phyloP scores from a whole-genome alignment of 805 yeast genomes.

The Naumovozyma dairenensis region DNA sequence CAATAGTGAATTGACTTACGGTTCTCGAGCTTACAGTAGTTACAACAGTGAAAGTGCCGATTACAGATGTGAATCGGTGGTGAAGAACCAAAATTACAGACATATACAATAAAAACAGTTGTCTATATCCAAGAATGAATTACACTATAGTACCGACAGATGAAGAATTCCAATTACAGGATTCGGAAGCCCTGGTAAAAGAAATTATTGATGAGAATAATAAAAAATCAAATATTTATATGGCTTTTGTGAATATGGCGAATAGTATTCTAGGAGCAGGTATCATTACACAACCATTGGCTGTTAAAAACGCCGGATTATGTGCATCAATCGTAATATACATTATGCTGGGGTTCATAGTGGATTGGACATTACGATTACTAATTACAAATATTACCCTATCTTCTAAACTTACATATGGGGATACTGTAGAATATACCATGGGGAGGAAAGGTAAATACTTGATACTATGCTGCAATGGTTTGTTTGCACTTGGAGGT shows the following conservation, averaged over 20 bases:
- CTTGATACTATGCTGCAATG: slow-evolving; percentile 63
- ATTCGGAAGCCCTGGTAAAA: slow-evolving; percentile 4
- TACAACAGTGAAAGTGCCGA: too few relatives aligned
- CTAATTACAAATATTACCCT: slow-evolving; percentile 76
- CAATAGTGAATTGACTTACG: too few relatives aligned
- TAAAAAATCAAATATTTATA: slow-evolving; percentile 49
- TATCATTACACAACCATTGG: slow-evolving; percentile 87
- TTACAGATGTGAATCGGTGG: too few relatives aligned
- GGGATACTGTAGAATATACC: slow-evolving; percentile 72
- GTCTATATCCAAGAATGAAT: too few relatives aligned
- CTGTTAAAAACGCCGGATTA: slow-evolving; percentile 72
- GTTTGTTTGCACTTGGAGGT: slow-evolving; percentile 89
- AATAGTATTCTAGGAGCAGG: slow-evolving; percentile 94
- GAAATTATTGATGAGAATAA: slow-evolving; percentile 16
- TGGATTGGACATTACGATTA: slow-evolving; percentile 80
- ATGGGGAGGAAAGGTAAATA: slow-evolving; percentile 67
- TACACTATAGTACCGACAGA: background rate
- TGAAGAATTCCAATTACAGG: slow-evolving; percentile 1
- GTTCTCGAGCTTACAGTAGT: too few relatives aligned
- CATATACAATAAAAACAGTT: too few relatives aligned
- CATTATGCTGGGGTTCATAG: slow-evolving; percentile 50
- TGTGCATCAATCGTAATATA: slow-evolving; percentile 60
- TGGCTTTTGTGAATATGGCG: slow-evolving; percentile 97
- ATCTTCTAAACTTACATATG: slow-evolving; percentile 69
- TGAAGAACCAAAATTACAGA: too few relatives aligned